phyloP scores from a whole-genome alignment of 2,329 filamentous ascomycete species.

The Cercospora sp. region DNA sequence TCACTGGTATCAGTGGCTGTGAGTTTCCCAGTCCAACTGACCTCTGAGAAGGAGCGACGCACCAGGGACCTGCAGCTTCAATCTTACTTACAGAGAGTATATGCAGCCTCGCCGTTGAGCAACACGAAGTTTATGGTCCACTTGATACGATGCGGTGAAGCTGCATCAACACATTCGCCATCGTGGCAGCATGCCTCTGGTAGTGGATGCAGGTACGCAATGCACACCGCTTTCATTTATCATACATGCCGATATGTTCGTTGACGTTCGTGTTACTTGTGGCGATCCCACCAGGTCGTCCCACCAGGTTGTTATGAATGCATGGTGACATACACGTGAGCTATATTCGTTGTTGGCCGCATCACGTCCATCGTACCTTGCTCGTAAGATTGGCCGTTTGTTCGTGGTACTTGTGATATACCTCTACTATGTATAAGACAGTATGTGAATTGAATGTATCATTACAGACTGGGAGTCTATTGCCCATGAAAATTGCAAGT shows the following conservation, averaged over 20 bases:
- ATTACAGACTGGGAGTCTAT: not conserved
- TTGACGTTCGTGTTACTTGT: not conserved
- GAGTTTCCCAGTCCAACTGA: not conserved
- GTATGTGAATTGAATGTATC: slow-evolving; percentile 1
- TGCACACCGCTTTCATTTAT: not conserved
- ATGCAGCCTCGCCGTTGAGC: not conserved
- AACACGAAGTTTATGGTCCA: not conserved
- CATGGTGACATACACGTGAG: not conserved
- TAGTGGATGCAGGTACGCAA: not conserved
- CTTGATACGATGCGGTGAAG: not conserved
- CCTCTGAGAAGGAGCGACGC: not conserved
- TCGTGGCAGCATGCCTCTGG: slow-evolving; percentile 7
- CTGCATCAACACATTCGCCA: not conserved
- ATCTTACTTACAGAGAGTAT: not conserved
- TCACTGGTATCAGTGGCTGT: not conserved
- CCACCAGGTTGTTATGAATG: slow-evolving; percentile 1
- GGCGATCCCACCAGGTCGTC: slow-evolving; percentile 1
- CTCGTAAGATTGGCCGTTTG: not conserved
- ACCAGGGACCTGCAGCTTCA: not conserved
- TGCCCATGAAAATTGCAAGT: not conserved
- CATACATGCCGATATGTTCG: not conserved
- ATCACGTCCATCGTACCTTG: not conserved
- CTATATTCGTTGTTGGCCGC: not conserved
- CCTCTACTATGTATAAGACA: slow-evolving; percentile 1
- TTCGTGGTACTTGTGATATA: not conserved